These are phyloP conservation scores for Silene noctiflora DNA, from an alignment of 179 eudicot genomes.

Conservation along the genomic window DNA sequence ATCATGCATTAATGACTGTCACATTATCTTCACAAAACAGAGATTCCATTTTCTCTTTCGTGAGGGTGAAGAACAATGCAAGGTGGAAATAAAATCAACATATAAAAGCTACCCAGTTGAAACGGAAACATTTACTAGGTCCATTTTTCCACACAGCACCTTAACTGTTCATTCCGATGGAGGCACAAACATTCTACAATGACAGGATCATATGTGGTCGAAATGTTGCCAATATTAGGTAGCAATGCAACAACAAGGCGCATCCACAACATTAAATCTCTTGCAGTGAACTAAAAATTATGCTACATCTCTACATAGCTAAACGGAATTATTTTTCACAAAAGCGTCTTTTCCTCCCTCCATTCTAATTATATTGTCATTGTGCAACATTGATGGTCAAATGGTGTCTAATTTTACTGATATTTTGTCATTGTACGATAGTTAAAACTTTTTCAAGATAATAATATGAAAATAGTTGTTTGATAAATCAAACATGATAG, in stretches of 20 bases:
- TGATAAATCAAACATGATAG: neutral
- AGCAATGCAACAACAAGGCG: neutral
- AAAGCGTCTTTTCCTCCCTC: neutral
- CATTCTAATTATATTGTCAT: neutral
- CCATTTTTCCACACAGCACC: conserved; percentile 4
- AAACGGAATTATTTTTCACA: neutral
- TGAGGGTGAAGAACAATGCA: conserved; percentile 3
- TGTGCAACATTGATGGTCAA: neutral
- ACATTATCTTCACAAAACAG: conserved; percentile 16
- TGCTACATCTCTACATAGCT: neutral
- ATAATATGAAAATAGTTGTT: neutral
- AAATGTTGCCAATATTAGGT: conserved; percentile 3
- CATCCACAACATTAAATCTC: neutral
- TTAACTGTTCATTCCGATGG: neutral
- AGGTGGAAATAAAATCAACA: neutral
- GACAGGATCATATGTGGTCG: neutral
- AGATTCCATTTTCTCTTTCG: neutral
- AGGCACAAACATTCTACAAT: conserved; percentile 3
- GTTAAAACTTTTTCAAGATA: neutral
- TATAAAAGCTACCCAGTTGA: conserved; percentile 7
- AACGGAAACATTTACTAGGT: conserved; percentile 3
- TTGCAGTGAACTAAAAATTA: neutral
- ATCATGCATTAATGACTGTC: conserved; percentile 18
- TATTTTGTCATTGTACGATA: neutral
- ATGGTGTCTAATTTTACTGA: neutral